A percentile compares a stretch with the other conserved stretches of the same genome.
phyloP scores from a whole-genome alignment of 1,139 yeast species.

The Suhomyces kunorum region DNA sequence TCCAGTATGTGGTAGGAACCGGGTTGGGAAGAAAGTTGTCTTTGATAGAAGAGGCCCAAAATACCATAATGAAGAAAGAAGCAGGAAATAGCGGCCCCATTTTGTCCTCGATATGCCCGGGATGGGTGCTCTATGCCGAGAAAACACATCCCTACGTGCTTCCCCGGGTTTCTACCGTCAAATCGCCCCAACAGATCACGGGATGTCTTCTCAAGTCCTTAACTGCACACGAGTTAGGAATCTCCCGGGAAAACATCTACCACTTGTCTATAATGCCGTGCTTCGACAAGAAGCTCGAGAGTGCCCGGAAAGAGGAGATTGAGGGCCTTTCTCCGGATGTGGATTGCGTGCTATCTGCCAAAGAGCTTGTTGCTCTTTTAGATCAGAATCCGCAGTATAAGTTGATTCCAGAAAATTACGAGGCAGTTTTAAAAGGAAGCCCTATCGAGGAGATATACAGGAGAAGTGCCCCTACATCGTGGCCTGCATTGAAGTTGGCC shows the following conservation, averaged over 20 bases:
- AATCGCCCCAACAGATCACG: constrained; percentile 92
- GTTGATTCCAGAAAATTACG: constrained; percentile 20
- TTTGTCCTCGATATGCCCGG: constrained; percentile 81
- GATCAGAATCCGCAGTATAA: constrained; percentile 44
- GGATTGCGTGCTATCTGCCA: constrained; percentile 92
- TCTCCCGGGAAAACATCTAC: constrained; percentile 50
- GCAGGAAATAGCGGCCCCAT: constrained; percentile 40
- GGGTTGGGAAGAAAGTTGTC: constrained; percentile 78
- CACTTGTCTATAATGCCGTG: constrained; percentile 95
- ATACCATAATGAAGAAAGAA: constrained; percentile 37
- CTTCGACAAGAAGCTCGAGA: constrained; percentile 93
- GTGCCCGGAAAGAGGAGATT: constrained; percentile 74
- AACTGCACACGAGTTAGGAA: constrained; percentile 41
- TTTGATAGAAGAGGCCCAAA: constrained; percentile 58
- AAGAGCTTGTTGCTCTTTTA: constrained; percentile 75
- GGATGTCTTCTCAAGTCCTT: constrained; percentile 73
- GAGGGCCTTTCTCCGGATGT: constrained; percentile 55
- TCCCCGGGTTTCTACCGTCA: constrained; percentile 60
- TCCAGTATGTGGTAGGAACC: constrained; percentile 77
- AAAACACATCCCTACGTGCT: constrained; percentile 88
- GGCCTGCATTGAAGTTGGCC: constrained; percentile 59
- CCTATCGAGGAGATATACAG: constrained; percentile 29
- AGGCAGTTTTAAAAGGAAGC: not conserved
- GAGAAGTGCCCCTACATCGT: constrained; percentile 48
- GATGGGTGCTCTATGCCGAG: constrained; percentile 95